These are phyloP conservation scores for Lasiosphaeria ovina DNA, from an alignment of 495 filamentous ascomycete species.

Conservation along the genomic window DNA sequence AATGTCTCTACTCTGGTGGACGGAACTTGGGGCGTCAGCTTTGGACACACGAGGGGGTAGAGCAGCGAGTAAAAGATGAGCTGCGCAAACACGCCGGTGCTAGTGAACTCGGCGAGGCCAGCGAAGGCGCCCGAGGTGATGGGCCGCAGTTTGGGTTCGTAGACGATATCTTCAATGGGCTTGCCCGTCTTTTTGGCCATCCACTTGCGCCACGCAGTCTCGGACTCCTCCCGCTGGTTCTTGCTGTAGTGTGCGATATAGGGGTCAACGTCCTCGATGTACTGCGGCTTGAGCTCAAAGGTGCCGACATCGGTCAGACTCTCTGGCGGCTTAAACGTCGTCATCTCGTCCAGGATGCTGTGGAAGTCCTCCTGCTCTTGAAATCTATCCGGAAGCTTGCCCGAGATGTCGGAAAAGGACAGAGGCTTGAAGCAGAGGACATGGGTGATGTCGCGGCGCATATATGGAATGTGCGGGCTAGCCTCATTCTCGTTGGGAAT, in stretches of 20 bases:
- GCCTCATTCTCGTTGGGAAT: conserved; percentile 66
- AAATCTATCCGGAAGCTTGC: conserved; percentile 79
- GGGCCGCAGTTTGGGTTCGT: conserved; percentile 79
- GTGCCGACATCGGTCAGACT: conserved; percentile 88
- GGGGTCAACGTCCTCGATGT: conserved; percentile 82
- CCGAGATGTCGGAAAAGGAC: conserved; percentile 84
- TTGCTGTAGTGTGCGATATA: conserved; percentile 94
- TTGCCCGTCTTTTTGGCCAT: conserved; percentile 86
- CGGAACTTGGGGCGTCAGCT: conserved; percentile 67
- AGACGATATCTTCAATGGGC: conserved; percentile 80
- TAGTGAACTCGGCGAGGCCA: conserved; percentile 72
- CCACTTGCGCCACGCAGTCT: conserved; percentile 80
- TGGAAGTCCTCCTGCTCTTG: conserved; percentile 77
- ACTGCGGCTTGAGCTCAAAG: conserved; percentile 86
- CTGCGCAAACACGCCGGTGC: conserved; percentile 82
- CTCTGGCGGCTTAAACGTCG: conserved; percentile 84
- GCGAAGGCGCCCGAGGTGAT: conserved; percentile 75
- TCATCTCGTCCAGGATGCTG: conserved; percentile 82
- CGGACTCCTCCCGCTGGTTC: conserved; percentile 95
- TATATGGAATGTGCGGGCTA: conserved; percentile 62
- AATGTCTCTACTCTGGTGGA: conserved; percentile 84
- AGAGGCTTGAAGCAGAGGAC: conserved; percentile 94
- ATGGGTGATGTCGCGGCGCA: conserved; percentile 87
- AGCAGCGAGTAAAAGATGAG: conserved; percentile 84
- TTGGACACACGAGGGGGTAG: conserved; percentile 65